Evolutionary conservation across 768 basidiomycete genomes (phyloP), one percentile per base, ranked within the genome.

Genomic region (Boletus sp.): DNA sequence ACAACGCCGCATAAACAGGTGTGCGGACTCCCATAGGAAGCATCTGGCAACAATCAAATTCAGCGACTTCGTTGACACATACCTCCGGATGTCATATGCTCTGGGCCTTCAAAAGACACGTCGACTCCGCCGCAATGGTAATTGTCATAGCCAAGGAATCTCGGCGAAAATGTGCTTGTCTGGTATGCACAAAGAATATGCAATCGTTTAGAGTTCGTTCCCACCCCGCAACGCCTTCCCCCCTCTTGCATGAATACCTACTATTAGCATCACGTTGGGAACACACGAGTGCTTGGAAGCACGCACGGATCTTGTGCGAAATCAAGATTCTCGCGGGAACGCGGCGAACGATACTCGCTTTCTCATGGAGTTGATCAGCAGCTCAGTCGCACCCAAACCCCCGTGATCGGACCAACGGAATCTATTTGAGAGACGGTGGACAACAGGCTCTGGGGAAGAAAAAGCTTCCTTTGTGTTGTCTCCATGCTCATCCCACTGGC

Each of bases 391-490:
- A 35, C 23, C 17, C 23, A 46, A 56, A 21, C 33, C 39, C 53
- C 29, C 48, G 35, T 38, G 33, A 27, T 37, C 9, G 15, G 30
- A 13, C 15, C 9, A 32, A 10, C 10, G 33, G 14, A 19, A 34
- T 38, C 19, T 30, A 39, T 40, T 41, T 50, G n/a, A 42, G 46
- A 53, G 32, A 51, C 37, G 7, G 38, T 15, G 32, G 15, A 34
- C 21, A 25, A 39, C 15, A 27, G 23, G 52, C 55, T 40, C 57
- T 27, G 19, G 53, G 37, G 25, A 48, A 50, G 44, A 50, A 46
- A 1, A 9, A 37, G 70, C 75, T 54, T 64, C 70, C 64, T 77
- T 76, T 11, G 73, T 76, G 11, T 72, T 74, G 40, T n/a, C 50
- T 39, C 25, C 15, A 9, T 39, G 44, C 13, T 11, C 10, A 32